These are phyloP conservation scores for Hypomyces rosellus DNA, from an alignment of 2,329 filamentous ascomycete genomes.

Conservation along the genomic window DNA sequence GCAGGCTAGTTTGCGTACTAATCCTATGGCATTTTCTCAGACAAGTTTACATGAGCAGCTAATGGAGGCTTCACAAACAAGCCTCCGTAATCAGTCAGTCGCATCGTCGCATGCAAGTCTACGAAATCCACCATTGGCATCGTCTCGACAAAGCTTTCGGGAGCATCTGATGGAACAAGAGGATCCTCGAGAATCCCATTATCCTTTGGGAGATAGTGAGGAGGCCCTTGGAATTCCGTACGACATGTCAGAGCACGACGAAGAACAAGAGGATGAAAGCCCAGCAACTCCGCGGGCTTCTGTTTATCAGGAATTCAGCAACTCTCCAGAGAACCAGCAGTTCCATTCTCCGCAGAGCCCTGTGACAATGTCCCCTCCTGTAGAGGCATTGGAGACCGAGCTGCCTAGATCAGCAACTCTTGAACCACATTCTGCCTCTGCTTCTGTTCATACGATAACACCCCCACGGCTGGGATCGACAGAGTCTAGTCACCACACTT, in stretches of 20 bases:
- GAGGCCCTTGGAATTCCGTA: constrained; percentile 52
- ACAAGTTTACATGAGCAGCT: constrained; percentile 14
- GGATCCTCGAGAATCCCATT: constrained; percentile 18
- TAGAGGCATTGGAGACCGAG: not conserved
- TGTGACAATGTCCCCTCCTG: constrained; percentile 14
- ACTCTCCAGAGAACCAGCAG: constrained; percentile 20
- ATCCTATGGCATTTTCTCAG: constrained; percentile 19
- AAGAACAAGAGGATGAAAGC: constrained; percentile 31
- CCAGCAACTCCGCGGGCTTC: constrained; percentile 51
- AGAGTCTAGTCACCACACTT: not conserved
- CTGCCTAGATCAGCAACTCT: not conserved
- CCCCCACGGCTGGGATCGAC: not conserved
- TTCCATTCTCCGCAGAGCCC: constrained; percentile 23
- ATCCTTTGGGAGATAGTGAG: constrained; percentile 43
- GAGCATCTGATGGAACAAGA: constrained; percentile 18
- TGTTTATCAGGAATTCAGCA: constrained; percentile 32
- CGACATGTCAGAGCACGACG: constrained; percentile 35
- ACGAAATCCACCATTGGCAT: constrained; percentile 19
- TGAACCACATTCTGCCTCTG: not conserved
- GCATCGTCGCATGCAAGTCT: constrained; percentile 23
- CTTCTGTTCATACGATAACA: not conserved
- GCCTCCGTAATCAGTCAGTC: constrained; percentile 3
- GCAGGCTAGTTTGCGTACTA: constrained; percentile 21
- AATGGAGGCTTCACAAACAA: not conserved
- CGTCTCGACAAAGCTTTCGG: constrained; percentile 21